Conservation (phyloP, 768 basidiomycete genomes). For the Suillus subaureus region DNA sequence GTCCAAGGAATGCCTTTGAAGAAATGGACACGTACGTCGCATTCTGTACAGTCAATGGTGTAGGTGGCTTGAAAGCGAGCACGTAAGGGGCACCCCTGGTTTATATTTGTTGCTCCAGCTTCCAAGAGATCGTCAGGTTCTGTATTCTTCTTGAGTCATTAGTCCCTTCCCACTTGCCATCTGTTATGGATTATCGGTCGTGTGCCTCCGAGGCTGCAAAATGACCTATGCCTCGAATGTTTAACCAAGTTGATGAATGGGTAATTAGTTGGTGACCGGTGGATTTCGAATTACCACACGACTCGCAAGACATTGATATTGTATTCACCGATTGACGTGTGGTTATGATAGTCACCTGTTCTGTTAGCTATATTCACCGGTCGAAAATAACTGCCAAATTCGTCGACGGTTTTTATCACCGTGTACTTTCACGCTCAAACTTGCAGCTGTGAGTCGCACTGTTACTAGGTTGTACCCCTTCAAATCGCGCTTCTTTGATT, state of each 20-base stretch:
- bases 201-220: neutral
- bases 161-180: conserved; percentile 15
- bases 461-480: too few relatives aligned
- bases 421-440: too few relatives aligned
- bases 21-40: conserved; percentile 95
- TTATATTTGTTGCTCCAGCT: conserved; percentile 63
- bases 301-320: too few relatives aligned
- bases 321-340: too few relatives aligned
- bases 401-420: too few relatives aligned
- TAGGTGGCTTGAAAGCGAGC: conserved; percentile 72
- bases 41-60: conserved; percentile 94
- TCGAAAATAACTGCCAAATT: too few relatives aligned
- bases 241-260: neutral
- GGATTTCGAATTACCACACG: too few relatives aligned
- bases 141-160: conserved; percentile 15
- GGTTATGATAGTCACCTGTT: too few relatives aligned
- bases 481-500: too few relatives aligned
- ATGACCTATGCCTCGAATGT: neutral
- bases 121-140: conserved; percentile 69
- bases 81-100: neutral
- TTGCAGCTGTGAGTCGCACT: too few relatives aligned
- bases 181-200: conserved; percentile 28
- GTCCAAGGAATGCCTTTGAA: conserved; percentile 92
- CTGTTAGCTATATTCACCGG: too few relatives aligned
- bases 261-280: neutral